phyloP scores from a whole-genome alignment of 2,329 filamentous ascomycete species.

The Claviceps arundinis region DNA sequence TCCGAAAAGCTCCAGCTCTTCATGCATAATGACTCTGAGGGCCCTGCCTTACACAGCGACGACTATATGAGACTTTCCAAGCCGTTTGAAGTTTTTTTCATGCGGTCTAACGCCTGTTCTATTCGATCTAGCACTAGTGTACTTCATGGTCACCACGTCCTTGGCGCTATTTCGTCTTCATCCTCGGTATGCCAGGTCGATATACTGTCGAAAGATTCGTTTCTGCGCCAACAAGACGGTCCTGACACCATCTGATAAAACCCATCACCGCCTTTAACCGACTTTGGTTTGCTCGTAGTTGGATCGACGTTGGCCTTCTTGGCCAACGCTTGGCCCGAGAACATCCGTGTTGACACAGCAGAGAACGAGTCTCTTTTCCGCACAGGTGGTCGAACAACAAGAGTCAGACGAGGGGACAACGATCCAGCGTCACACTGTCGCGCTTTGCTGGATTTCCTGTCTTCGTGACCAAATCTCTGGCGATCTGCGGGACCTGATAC shows the following conservation, averaged over 20 bases:
- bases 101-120: slow-evolving; percentile 26
- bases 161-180: slow-evolving; percentile 31
- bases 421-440: slow-evolving; percentile 17
- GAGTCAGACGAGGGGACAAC: slow-evolving; percentile 42
- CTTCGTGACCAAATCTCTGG: slow-evolving; percentile 8
- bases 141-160: slow-evolving; percentile 35
- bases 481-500: slow-evolving; percentile 17
- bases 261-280: slow-evolving; percentile 37
- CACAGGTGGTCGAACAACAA: slow-evolving; percentile 45
- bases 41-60: slow-evolving; percentile 15
- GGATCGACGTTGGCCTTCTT: slow-evolving; percentile 32
- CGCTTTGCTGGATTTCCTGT: neutral
- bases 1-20: neutral
- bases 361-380: slow-evolving; percentile 57
- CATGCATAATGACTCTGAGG: neutral
- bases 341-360: slow-evolving; percentile 46
- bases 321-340: slow-evolving; percentile 26
- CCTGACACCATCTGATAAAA: slow-evolving; percentile 44
- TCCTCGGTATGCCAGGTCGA: slow-evolving; percentile 38
- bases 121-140: slow-evolving; percentile 26
- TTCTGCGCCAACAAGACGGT: slow-evolving; percentile 22
- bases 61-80: slow-evolving; percentile 12
- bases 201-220: slow-evolving; percentile 32
- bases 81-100: slow-evolving; percentile 16
- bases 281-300: slow-evolving; percentile 41